These are phyloP conservation scores for Suhomyces bribrorum DNA, from an alignment of 1,139 yeast species.

Conservation along the genomic window DNA sequence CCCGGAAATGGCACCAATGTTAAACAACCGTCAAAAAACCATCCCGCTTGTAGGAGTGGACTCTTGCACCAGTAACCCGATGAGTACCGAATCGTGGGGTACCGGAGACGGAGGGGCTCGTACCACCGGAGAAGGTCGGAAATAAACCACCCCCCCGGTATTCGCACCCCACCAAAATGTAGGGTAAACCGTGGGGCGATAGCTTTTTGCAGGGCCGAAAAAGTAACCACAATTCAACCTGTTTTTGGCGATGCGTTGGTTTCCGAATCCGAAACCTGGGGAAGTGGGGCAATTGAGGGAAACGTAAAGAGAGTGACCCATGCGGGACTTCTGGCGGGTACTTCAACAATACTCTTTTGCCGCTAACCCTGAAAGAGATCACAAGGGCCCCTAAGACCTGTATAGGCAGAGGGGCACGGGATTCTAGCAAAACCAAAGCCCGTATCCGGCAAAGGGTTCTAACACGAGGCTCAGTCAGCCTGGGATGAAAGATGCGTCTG, in stretches of 20 bases:
- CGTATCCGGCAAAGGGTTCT: too few relatives aligned
- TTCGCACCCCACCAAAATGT: background rate
- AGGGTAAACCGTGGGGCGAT: conserved; percentile 9
- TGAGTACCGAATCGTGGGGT: conserved; percentile 8
- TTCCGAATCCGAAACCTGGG: conserved; percentile 10
- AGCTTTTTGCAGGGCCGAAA: conserved; percentile 2
- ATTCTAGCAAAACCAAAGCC: too few relatives aligned
- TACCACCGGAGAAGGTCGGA: conserved; percentile 2
- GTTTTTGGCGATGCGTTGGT: background rate
- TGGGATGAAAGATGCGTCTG: too few relatives aligned
- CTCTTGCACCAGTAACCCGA: too few relatives aligned
- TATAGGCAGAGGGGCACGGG: background rate
- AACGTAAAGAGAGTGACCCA: background rate
- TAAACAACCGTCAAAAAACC: too few relatives aligned
- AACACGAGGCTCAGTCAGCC: too few relatives aligned
- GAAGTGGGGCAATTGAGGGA: conserved; percentile 11
- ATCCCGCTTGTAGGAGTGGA: too few relatives aligned
- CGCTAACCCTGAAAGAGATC: too few relatives aligned
- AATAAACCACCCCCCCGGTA: background rate
- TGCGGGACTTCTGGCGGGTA: background rate
- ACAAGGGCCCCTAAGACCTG: background rate
- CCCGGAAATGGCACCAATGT: too few relatives aligned
- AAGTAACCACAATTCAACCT: background rate
- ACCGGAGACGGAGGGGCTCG: background rate
- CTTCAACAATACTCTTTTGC: too few relatives aligned